phyloP scores from a whole-genome alignment of 805 yeast species.

The Komagataella pseudopastoris region DNA sequence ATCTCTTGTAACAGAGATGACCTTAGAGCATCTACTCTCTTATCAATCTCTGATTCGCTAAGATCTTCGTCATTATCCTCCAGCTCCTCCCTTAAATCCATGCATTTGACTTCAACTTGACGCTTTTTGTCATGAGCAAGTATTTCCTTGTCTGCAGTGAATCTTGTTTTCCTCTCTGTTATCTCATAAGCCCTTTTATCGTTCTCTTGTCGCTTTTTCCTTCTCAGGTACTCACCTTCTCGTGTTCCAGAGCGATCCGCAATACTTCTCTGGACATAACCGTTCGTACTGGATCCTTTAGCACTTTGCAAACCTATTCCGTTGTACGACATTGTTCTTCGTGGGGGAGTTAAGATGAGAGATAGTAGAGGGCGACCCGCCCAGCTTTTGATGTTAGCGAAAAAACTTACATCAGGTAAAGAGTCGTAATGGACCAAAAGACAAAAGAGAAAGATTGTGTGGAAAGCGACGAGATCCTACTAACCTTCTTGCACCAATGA shows the following conservation, averaged over 20 bases:
- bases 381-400: not conserved
- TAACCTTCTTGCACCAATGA: not conserved
- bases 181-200: constrained; percentile 7
- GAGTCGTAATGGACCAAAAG: not conserved
- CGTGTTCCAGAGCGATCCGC: constrained; percentile 13
- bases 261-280: constrained; percentile 36
- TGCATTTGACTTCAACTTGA: constrained; percentile 28
- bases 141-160: constrained; percentile 14
- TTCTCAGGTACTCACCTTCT: constrained; percentile 22
- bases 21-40: constrained; percentile 15
- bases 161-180: constrained; percentile 3
- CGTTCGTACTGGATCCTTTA: constrained; percentile 53
- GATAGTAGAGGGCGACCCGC: not conserved
- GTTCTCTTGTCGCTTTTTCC: constrained; percentile 17
- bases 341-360: not conserved
- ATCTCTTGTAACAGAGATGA: not conserved
- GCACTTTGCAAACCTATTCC: constrained; percentile 45
- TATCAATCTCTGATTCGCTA: constrained; percentile 22
- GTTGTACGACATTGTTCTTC: constrained; percentile 33
- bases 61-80: constrained; percentile 28
- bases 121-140: constrained; percentile 22
- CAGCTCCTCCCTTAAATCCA: constrained; percentile 34
- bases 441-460: not conserved
- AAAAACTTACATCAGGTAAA: too few species aligned
- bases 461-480: not conserved